Evolutionary conservation across 495 filamentous ascomycete genomes (phyloP).

Genomic region (Talaromyces wortmannii): DNA sequence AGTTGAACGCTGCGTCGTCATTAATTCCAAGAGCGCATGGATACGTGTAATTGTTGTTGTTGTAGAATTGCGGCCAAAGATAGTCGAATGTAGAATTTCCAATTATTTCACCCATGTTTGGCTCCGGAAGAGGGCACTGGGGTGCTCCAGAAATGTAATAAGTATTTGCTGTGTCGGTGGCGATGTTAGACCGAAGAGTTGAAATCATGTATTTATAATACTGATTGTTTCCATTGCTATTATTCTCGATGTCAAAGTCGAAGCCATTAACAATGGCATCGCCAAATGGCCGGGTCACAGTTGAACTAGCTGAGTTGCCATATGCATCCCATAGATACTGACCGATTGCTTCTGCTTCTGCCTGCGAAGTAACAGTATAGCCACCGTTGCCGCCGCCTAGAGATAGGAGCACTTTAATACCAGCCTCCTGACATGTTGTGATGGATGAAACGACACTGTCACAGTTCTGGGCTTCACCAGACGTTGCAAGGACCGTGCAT

Average conservation of each 20-base stretch:
- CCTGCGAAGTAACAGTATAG: slow-evolving; percentile 28
- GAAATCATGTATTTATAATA: slow-evolving; percentile 37
- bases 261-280: slow-evolving; percentile 49
- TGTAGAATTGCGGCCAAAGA: slow-evolving; percentile 39
- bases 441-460: slow-evolving; percentile 37
- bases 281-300: slow-evolving; percentile 45
- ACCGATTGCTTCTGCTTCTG: slow-evolving; percentile 39
- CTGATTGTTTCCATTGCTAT: slow-evolving; percentile 17
- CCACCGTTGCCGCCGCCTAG: slow-evolving; percentile 36
- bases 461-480: slow-evolving; percentile 16
- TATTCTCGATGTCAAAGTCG: slow-evolving; percentile 42
- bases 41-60: slow-evolving; percentile 21
- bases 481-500: slow-evolving; percentile 11
- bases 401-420: slow-evolving; percentile 43
- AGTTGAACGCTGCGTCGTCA: slow-evolving; percentile 34
- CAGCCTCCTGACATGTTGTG: slow-evolving; percentile 38
- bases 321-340: slow-evolving; percentile 48
- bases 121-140: slow-evolving; percentile 49
- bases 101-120: slow-evolving; percentile 39
- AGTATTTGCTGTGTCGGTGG: slow-evolving; percentile 27
- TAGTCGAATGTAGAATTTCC: slow-evolving; percentile 22
- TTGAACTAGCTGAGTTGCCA: slow-evolving; percentile 10
- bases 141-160: slow-evolving; percentile 56
- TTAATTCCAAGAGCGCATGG: slow-evolving; percentile 2
- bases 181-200: slow-evolving; percentile 36